Evolutionary conservation across 2,329 filamentous ascomycete genomes (phyloP), one percentile per base, ranked within the genome.

Genomic region (Microcyclospora pomicola): DNA sequence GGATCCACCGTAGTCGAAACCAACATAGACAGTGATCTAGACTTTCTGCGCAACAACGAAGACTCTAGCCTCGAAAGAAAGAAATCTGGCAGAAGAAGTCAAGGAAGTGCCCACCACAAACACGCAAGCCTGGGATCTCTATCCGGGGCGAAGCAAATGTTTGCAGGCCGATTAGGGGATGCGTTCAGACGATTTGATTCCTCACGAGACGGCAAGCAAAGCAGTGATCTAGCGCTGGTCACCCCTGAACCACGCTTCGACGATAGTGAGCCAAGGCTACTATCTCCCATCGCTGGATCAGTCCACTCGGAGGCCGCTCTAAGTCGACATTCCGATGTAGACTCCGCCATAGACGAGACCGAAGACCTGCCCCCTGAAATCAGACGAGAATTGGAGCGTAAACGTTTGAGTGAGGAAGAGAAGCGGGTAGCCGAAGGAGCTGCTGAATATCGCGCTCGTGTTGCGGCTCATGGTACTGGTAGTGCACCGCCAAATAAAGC

Each of bases 151-250:
- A 93, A 91, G 59, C 83, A 76, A 40, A 75, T 93, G 29, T 67
- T 95, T n/a, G 80, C 78, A 5, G 83, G 86, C 15, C 85, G 81
- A 49, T 95, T 96, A 57, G 85, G 87, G 1, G 87, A 95, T 51
- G 87, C 88, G 2, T 95, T 96, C 63, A 85, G 88, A 53, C 74
- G 82, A 5, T 96, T 96, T 49, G 91, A 98, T 35, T 35, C 35
- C 16, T 35, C 33, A 14, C 13, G 28, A 14, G 44, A 50, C 9
- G 39, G 39, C 27, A 36, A 36, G n/a, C 36, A 14, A 16, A 14
- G 40, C 27, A 37, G 34, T 10, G 40, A 45, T 14, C 34, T 33
- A 6, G 46, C 37, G 12, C 42, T 42, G 2, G 34, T 42, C 14
- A 50, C 47, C 2, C 46, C 48, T 13, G 46, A 47, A 19, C 37